Evolutionary conservation across 495 filamentous ascomycete genomes (phyloP).

Genomic region (Margaritispora aquatica): DNA sequence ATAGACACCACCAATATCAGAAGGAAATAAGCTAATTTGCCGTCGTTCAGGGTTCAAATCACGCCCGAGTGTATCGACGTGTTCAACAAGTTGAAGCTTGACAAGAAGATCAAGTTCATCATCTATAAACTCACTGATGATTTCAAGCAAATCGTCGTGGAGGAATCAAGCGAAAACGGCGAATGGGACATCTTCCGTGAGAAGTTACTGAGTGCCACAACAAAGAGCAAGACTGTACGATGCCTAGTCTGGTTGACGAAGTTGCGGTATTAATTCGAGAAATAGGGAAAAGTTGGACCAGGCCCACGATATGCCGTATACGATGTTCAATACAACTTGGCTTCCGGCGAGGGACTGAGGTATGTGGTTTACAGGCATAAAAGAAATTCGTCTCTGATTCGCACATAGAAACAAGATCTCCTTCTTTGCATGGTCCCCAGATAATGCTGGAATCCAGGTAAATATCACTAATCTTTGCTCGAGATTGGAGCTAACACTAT

Average conservation of each 20-base stretch:
- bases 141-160: constrained; percentile 83
- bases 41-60: constrained; percentile 63
- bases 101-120: constrained; percentile 85
- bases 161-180: constrained; percentile 52
- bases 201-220: constrained; percentile 64
- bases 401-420: constrained; percentile 82
- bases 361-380: constrained; percentile 22
- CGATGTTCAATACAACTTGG: constrained; percentile 81
- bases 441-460: constrained; percentile 76
- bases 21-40: not conserved
- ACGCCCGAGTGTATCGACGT: constrained; percentile 68
- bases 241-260: constrained; percentile 33
- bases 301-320: constrained; percentile 92
- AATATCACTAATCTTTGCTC: constrained; percentile 28
- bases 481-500: not conserved
- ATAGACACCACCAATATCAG: not conserved
- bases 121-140: constrained; percentile 96
- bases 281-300: constrained; percentile 50
- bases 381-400: not conserved
- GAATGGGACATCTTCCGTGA: constrained; percentile 74
- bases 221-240: constrained; percentile 36
- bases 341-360: constrained; percentile 75
- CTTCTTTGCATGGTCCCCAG: constrained; percentile 90
- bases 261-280: constrained; percentile 16
- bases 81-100: constrained; percentile 90